Percentiles rank a stretch among this genome's conserved stretches.
phyloP scores from a whole-genome alignment of 352 stramenopile genomes.

The Thalassiosira ordinaria region DNA sequence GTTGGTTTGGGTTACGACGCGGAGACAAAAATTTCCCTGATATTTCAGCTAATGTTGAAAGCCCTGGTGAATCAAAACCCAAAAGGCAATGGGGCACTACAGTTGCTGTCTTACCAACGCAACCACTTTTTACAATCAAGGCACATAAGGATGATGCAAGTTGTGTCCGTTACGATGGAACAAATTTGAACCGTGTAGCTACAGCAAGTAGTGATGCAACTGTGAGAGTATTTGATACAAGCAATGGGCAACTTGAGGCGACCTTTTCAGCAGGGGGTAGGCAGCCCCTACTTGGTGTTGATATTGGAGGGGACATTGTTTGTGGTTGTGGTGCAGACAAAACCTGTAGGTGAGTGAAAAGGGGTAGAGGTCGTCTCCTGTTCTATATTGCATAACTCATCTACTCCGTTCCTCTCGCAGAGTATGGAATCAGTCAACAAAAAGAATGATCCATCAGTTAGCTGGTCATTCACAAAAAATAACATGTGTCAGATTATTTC shows the following conservation, averaged over 20 bases:
- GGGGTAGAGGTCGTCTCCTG: too few relatives aligned
- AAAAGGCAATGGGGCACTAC: conserved; percentile 53
- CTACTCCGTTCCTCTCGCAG: conserved; percentile 13
- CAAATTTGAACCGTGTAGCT: conserved; percentile 69
- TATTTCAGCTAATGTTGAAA: background rate
- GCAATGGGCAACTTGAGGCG: conserved; percentile 63
- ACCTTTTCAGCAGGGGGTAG: conserved; percentile 66
- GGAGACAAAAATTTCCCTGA: conserved; percentile 15
- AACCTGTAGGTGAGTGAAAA: conserved; percentile 53
- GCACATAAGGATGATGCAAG: conserved; percentile 70
- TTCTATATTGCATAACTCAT: too few relatives aligned
- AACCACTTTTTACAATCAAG: conserved; percentile 66
- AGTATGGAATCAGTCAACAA: conserved; percentile 79
- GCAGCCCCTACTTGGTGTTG: conserved; percentile 71
- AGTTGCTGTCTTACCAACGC: conserved; percentile 62
- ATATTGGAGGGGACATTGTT: conserved; percentile 75
- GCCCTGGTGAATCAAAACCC: conserved; percentile 1
- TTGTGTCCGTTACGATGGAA: conserved; percentile 75
- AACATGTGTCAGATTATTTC: conserved; percentile 78
- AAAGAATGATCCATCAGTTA: conserved; percentile 85
- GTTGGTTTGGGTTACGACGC: conserved; percentile 40
- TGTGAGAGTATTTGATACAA: conserved; percentile 78
- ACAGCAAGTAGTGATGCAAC: conserved; percentile 74
- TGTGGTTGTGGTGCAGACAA: conserved; percentile 78
- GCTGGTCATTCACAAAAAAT: conserved; percentile 83